Percentiles rank a stretch among this genome's conserved stretches.
These are phyloP conservation scores for Monosporascus sp. DNA, from an alignment of 2,329 filamentous ascomycete genomes.

Conservation along the genomic window DNA sequence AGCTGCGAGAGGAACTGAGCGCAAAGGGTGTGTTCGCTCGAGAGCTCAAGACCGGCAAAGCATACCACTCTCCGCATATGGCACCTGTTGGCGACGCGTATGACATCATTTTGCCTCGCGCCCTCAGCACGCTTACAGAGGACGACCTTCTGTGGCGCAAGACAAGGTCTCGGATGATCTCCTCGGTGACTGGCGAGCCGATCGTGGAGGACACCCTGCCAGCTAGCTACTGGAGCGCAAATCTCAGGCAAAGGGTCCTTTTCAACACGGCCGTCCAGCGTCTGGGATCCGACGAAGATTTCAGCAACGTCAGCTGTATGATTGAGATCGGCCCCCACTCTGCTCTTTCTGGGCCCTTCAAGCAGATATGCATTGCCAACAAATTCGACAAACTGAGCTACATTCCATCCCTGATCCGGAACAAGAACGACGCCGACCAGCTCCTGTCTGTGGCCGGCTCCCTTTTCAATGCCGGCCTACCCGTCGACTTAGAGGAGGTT, in stretches of 20 bases:
- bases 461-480: conserved; percentile 13
- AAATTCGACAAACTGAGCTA: conserved; percentile 7
- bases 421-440: conserved; percentile 10
- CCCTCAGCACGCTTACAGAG: conserved; percentile 6
- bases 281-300: neutral
- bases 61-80: conserved; percentile 35
- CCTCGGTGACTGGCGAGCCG: conserved; percentile 18
- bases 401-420: conserved; percentile 12
- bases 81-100: conserved; percentile 35
- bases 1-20: conserved; percentile 33
- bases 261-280: conserved; percentile 1
- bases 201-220: conserved; percentile 5
- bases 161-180: conserved; percentile 11
- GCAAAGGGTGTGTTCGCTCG: conserved; percentile 43
- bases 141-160: conserved; percentile 10
- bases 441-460: conserved; percentile 11
- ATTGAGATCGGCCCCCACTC: conserved; percentile 24
- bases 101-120: conserved; percentile 7
- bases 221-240: conserved; percentile 19
- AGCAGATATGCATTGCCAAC: conserved; percentile 21
- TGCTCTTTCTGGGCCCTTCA: conserved; percentile 21
- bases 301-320: conserved; percentile 13
- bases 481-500: conserved; percentile 13
- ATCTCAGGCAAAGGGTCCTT: conserved; percentile 13
- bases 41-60: conserved; percentile 34